These are phyloP conservation scores for Zygnema cylindricum DNA, from an alignment of 139 green algal genomes.

Conservation along the genomic window DNA sequence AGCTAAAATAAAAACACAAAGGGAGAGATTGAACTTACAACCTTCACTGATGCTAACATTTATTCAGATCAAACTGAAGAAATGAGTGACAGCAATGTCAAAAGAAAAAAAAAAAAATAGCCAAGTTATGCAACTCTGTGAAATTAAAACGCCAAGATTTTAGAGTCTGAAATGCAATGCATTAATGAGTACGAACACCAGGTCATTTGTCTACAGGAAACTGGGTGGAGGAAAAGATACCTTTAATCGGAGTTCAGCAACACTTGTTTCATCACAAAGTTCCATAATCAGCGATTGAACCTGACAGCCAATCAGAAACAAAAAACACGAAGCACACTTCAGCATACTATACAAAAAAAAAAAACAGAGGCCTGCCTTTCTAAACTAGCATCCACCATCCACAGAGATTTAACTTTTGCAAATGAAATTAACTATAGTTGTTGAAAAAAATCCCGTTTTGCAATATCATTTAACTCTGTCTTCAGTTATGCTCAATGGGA, in stretches of 20 bases:
- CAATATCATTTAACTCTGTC: background rate
- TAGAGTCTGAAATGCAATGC: background rate
- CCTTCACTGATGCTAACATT: background rate
- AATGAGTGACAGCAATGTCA: background rate
- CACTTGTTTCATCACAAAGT: conserved; percentile 55
- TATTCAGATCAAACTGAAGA: background rate
- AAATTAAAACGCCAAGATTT: too few relatives aligned
- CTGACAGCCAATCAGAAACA: conserved; percentile 1
- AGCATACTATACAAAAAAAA: background rate
- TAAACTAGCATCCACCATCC: background rate
- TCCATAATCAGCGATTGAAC: conserved; percentile 58
- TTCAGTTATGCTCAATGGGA: background rate
- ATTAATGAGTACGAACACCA: background rate
- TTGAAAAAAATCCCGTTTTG: background rate
- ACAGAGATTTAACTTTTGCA: background rate
- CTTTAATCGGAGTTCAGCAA: conserved; percentile 54
- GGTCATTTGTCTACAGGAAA: background rate
- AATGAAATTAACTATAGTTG: background rate
- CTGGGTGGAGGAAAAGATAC: background rate
- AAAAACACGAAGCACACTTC: background rate
- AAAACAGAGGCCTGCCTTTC: background rate
- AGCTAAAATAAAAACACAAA: too few relatives aligned
- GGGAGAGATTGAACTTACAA: too few relatives aligned
- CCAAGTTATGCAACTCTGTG: background rate
- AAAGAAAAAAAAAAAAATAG: background rate